Conservation (phyloP, 306 rosid genomes). For the Elaeagnus macrophylla region DNA sequence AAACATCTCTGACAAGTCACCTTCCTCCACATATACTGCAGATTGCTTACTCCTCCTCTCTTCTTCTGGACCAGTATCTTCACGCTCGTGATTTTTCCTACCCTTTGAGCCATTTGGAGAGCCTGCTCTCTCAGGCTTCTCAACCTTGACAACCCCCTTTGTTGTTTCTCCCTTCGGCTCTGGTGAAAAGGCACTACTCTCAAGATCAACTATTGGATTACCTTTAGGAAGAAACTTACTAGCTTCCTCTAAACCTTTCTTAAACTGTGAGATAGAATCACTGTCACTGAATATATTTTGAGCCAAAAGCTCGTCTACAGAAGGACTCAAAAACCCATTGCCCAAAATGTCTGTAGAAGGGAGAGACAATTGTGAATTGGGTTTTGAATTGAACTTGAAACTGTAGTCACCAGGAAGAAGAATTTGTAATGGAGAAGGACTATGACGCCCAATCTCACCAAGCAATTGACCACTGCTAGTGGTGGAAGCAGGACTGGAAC, state of each 20-base stretch:
- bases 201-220: slow-evolving; percentile 37
- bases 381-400: slow-evolving; percentile 20
- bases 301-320: slow-evolving; percentile 37
- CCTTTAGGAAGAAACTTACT: slow-evolving; percentile 70
- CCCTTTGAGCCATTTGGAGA: slow-evolving; percentile 21
- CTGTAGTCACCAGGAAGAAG: slow-evolving; percentile 22
- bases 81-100: slow-evolving; percentile 29
- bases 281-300: slow-evolving; percentile 56
- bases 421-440: slow-evolving; percentile 23
- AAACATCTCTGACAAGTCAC: slow-evolving; percentile 23
- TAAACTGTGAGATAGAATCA: slow-evolving; percentile 56
- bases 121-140: slow-evolving; percentile 29
- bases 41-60: slow-evolving; percentile 37
- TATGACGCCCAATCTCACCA: slow-evolving; percentile 29
- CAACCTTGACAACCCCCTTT: slow-evolving; percentile 12
- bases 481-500: background rate
- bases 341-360: slow-evolving; percentile 19
- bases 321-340: slow-evolving; percentile 29
- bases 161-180: slow-evolving; percentile 18
- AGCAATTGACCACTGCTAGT: slow-evolving; percentile 14
- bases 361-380: slow-evolving; percentile 16
- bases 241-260: slow-evolving; percentile 79
- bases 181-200: slow-evolving; percentile 14
- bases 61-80: slow-evolving; percentile 23
- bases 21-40: slow-evolving; percentile 24